A percentile compares a stretch with the other conserved stretches of the same genome.
Conservation (phyloP, 163 green algal genomes). For the Scenedesmus sp. region DNA sequence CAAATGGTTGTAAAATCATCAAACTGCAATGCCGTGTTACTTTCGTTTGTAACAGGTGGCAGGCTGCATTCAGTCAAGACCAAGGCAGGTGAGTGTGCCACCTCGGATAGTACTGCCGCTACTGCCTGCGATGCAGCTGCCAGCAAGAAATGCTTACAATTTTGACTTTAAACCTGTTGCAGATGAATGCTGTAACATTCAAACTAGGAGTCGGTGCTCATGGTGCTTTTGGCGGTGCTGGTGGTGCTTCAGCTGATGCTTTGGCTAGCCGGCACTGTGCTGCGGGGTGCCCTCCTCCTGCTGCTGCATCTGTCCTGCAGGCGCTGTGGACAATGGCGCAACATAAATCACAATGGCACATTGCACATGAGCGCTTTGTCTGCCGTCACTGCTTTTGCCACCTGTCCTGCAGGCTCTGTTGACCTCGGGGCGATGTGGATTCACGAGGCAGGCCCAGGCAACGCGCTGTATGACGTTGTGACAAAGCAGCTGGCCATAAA, state of each 20-base stretch:
- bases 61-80: background rate
- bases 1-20: too few species aligned
- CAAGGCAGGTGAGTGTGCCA: background rate
- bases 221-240: too few species aligned
- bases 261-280: background rate
- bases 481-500: too few species aligned
- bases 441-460: conserved; percentile 51
- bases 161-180: too few species aligned
- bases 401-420: conserved; percentile 35
- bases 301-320: background rate
- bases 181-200: too few species aligned
- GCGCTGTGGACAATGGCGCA: background rate
- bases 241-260: background rate
- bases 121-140: too few species aligned
- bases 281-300: too few species aligned
- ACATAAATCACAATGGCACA: background rate
- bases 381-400: background rate
- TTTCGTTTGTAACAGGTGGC: background rate
- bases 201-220: too few species aligned
- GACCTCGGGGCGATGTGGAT: conserved; percentile 66
- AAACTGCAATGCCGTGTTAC: too few species aligned
- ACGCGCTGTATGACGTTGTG: conserved; percentile 55
- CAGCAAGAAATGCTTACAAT: too few species aligned
- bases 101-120: background rate
- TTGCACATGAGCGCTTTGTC: background rate